A percentile compares a stretch with the other conserved stretches of the same genome.
phyloP scores from a whole-genome alignment of 1,139 yeast species.

The Casaregolazyma lundiana region DNA sequence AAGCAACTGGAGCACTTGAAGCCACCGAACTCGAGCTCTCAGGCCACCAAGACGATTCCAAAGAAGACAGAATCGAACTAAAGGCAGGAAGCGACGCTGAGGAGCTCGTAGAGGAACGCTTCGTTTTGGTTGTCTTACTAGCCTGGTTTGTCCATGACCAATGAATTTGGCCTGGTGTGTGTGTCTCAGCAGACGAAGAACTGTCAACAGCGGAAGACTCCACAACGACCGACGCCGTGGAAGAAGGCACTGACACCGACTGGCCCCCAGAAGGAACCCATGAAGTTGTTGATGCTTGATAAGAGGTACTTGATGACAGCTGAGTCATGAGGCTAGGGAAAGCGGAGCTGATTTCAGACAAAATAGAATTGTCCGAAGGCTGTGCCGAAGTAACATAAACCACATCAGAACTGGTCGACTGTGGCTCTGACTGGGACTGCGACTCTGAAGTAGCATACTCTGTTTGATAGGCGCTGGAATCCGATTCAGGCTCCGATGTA shows the following conservation, averaged over 20 bases:
- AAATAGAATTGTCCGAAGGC: conserved; percentile 9
- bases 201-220: not conserved
- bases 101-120: conserved; percentile 2
- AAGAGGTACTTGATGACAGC: conserved; percentile 20
- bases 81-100: conserved; percentile 8
- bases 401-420: not conserved
- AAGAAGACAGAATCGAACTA: conserved; percentile 7
- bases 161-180: not conserved
- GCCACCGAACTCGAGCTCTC: not conserved
- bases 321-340: conserved; percentile 23
- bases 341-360: conserved; percentile 26
- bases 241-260: conserved; percentile 7
- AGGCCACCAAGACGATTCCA: conserved; percentile 1
- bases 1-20: not conserved
- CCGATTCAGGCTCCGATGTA: no score
- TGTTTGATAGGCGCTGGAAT: no score
- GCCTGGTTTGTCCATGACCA: not conserved
- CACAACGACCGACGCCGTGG: not conserved
- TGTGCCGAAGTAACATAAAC: not conserved
- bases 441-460: no score
- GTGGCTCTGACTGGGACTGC: not conserved
- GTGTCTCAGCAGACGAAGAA: not conserved
- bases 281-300: conserved; percentile 11
- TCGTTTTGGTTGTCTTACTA: not conserved
- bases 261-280: conserved; percentile 7